These are phyloP conservation scores for Suillus ampliporus DNA, from an alignment of 768 basidiomycete genomes.

Conservation along the genomic window DNA sequence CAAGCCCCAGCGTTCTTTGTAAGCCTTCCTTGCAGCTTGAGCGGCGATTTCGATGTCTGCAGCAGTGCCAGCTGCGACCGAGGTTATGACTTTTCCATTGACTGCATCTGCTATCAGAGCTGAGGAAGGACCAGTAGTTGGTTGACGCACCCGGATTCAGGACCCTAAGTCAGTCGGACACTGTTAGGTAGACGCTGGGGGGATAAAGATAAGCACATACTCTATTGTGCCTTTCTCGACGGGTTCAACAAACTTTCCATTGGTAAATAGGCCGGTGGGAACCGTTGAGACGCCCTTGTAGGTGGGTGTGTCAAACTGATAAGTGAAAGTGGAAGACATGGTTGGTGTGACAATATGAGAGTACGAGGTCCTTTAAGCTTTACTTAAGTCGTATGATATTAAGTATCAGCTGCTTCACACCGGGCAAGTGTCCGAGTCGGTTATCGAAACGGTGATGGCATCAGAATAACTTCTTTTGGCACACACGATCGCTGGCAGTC, in stretches of 20 bases:
- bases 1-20: slow-evolving; percentile 54
- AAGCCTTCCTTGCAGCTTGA: slow-evolving; percentile 45
- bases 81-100: slow-evolving; percentile 45
- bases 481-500: too few species aligned
- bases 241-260: slow-evolving; percentile 33
- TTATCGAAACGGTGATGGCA: too few species aligned
- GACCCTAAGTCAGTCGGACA: slow-evolving; percentile 14
- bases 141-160: slow-evolving; percentile 21
- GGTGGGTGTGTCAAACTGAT: slow-evolving; percentile 29
- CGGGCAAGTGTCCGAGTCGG: too few species aligned
- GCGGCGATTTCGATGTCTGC: slow-evolving; percentile 56
- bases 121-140: background rate
- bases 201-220: background rate
- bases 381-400: too few species aligned
- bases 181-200: background rate
- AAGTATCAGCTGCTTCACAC: too few species aligned
- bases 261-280: slow-evolving; percentile 49
- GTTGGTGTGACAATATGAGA: background rate
- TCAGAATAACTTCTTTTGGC: too few species aligned
- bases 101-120: slow-evolving; percentile 24
- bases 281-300: slow-evolving; percentile 33
- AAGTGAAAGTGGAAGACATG: slow-evolving; percentile 25
- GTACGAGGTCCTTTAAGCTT: background rate
- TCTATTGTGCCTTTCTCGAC: slow-evolving; percentile 13
- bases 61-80: slow-evolving; percentile 39